phyloP scores from a whole-genome alignment of 1,284 basidiomycete genomes.

The Macrocystidia cucumis region DNA sequence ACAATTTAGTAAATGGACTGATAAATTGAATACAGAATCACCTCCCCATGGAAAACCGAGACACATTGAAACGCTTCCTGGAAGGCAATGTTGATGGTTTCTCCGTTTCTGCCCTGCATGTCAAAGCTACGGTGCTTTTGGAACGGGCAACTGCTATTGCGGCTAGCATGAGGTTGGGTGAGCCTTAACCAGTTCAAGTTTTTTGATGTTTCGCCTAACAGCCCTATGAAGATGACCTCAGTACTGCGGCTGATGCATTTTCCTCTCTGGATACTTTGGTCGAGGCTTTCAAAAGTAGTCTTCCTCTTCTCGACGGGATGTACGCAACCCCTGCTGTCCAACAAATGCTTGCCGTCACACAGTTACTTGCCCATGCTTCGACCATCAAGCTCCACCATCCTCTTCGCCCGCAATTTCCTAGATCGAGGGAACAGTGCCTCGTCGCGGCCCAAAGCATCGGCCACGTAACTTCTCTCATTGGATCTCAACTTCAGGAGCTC shows the following conservation, averaged over 20 bases:
- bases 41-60: conserved; percentile 13
- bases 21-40: conserved; percentile 10
- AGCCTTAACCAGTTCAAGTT: too few species aligned
- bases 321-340: neutral
- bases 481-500: neutral
- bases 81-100: conserved; percentile 18
- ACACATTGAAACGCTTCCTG: conserved; percentile 24
- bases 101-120: conserved; percentile 20
- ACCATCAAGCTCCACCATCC: conserved; percentile 5
- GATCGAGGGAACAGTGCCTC: conserved; percentile 2
- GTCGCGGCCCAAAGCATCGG: conserved; percentile 2
- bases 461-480: neutral
- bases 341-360: neutral
- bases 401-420: neutral
- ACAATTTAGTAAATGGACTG: too few species aligned
- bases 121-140: conserved; percentile 29
- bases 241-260: neutral
- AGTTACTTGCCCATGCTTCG: conserved; percentile 1
- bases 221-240: too few species aligned
- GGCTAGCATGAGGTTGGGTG: too few species aligned
- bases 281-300: conserved; percentile 2
- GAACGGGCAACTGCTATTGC: conserved; percentile 22
- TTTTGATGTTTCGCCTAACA: too few species aligned
- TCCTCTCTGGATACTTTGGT: neutral
- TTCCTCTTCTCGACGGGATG: conserved; percentile 1